A percentile compares a stretch with the other conserved stretches of the same genome.
These are phyloP conservation scores for Fusarium coicis DNA, from an alignment of 2,329 filamentous ascomycete genomes.

Conservation along the genomic window DNA sequence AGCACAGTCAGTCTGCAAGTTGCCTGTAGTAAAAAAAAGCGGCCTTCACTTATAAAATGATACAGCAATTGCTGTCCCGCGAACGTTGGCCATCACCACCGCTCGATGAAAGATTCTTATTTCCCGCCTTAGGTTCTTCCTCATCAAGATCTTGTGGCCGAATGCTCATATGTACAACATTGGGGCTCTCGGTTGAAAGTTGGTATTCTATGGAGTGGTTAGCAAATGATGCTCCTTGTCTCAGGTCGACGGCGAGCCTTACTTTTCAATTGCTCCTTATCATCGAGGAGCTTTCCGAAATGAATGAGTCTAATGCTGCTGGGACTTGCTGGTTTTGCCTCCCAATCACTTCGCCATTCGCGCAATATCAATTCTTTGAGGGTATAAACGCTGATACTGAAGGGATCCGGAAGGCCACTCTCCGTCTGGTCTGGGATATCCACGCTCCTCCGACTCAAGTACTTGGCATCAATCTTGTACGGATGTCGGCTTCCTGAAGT, in stretches of 20 bases:
- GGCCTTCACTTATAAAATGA: constrained; percentile 57
- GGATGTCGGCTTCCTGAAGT: constrained; percentile 86
- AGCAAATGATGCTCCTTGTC: not conserved
- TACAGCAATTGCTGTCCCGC: constrained; percentile 59
- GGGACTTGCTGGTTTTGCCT: constrained; percentile 84
- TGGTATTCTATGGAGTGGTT: constrained; percentile 76
- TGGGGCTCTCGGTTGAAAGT: constrained; percentile 78
- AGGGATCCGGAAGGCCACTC: constrained; percentile 75
- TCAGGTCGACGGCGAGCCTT: constrained; percentile 48
- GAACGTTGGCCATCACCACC: constrained; percentile 55
- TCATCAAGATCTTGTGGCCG: constrained; percentile 88
- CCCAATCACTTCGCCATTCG: constrained; percentile 95
- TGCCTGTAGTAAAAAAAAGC: constrained; percentile 6
- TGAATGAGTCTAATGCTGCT: constrained; percentile 91
- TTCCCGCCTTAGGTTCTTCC: constrained; percentile 76
- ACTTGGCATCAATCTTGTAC: constrained; percentile 89
- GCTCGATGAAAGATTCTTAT: constrained; percentile 58
- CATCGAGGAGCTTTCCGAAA: constrained; percentile 90
- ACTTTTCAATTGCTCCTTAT: constrained; percentile 88
- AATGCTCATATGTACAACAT: constrained; percentile 95
- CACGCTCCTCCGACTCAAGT: constrained; percentile 83
- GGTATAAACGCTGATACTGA: constrained; percentile 91
- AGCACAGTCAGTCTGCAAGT: constrained; percentile 3
- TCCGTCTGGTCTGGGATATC: constrained; percentile 74
- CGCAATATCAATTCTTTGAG: constrained; percentile 93